Conservation (phyloP, 129 eudicot genomes). For the Heracleum sosnowskyi region DNA sequence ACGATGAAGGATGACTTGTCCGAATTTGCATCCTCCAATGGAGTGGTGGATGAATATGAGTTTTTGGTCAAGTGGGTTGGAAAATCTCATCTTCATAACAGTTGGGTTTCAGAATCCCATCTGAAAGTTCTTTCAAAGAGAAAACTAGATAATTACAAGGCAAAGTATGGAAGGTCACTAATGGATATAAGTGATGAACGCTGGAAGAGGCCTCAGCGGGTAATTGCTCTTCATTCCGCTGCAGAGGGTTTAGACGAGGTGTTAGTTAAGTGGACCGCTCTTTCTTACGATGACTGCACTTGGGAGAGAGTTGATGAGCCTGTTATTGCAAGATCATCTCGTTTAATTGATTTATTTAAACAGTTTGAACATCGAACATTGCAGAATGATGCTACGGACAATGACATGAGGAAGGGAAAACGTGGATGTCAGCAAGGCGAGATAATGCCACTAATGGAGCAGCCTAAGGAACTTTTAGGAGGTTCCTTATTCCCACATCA, state of each 20-base stretch:
- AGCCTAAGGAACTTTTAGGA: slow-evolving; percentile 73
- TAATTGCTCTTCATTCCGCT: slow-evolving; percentile 56
- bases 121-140: slow-evolving; percentile 70
- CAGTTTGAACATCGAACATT: slow-evolving; percentile 54
- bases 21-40: slow-evolving; percentile 25
- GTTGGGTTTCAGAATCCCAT: slow-evolving; percentile 75
- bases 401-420: slow-evolving; percentile 23
- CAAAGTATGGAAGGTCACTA: slow-evolving; percentile 57
- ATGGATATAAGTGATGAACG: slow-evolving; percentile 71
- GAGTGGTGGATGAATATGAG: slow-evolving; percentile 42
- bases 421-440: slow-evolving; percentile 29
- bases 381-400: slow-evolving; percentile 41
- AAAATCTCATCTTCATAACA: slow-evolving; percentile 76
- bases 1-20: slow-evolving; percentile 12
- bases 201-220: slow-evolving; percentile 88
- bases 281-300: slow-evolving; percentile 92
- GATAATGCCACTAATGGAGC: slow-evolving; percentile 59
- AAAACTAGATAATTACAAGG: slow-evolving; percentile 82
- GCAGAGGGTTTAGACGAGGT: slow-evolving; percentile 47
- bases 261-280: slow-evolving; percentile 80
- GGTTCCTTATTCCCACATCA: slow-evolving; percentile 96
- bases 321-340: slow-evolving; percentile 35
- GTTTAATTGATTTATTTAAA: slow-evolving; percentile 46
- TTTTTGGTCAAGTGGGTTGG: slow-evolving; percentile 92
- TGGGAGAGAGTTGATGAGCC: slow-evolving; percentile 91